Conservation (phyloP, 805 yeast genomes). For the Saccharomycodes ludwigii region DNA sequence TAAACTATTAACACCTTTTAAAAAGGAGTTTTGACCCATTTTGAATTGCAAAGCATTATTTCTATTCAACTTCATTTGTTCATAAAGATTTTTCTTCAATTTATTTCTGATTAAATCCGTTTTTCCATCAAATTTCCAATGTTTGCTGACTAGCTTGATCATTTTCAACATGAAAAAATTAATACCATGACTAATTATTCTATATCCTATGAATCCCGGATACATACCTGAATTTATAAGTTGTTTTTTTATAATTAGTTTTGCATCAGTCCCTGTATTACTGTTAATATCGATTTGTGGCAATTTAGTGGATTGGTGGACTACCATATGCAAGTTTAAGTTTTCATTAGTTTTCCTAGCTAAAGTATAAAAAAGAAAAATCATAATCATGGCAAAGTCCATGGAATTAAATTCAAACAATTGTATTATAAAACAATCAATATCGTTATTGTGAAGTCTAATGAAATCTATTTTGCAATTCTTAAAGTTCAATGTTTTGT, state of each 20-base stretch:
- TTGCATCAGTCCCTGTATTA: background rate
- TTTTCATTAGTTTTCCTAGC: too few relatives aligned
- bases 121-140: background rate
- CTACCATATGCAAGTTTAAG: background rate
- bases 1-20: too few relatives aligned
- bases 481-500: background rate
- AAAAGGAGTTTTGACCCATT: too few relatives aligned
- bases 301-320: background rate
- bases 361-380: background rate
- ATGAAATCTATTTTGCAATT: background rate
- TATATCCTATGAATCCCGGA: slow-evolving; percentile 1
- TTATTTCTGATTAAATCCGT: background rate
- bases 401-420: background rate
- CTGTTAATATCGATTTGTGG: background rate
- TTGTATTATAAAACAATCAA: background rate
- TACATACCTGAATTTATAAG: background rate
- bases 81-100: slow-evolving; percentile 1
- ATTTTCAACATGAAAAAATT: background rate
- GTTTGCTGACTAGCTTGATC: background rate
- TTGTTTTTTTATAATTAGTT: background rate
- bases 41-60: too few relatives aligned
- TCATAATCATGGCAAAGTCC: background rate
- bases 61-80: too few relatives aligned
- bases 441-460: background rate
- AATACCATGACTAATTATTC: background rate